Conservation (phyloP, 2,329 filamentous ascomycete species). For the Xenoacremonium recifei region DNA sequence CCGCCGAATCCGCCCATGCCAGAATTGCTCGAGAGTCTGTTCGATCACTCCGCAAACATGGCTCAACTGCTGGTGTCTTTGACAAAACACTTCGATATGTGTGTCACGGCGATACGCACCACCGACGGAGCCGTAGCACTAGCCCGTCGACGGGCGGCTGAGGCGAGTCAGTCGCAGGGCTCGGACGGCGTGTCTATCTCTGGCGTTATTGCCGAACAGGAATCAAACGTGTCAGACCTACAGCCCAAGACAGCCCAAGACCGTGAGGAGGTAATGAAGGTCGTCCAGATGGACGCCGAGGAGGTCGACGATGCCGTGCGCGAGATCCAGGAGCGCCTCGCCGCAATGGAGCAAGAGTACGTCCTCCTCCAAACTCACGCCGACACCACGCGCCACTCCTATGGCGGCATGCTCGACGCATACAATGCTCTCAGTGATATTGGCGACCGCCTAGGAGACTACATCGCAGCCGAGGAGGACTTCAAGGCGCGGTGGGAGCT, state of each 20-base stretch:
- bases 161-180: slow-evolving; percentile 51
- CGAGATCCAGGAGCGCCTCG: slow-evolving; percentile 72
- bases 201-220: slow-evolving; percentile 61
- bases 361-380: slow-evolving; percentile 63
- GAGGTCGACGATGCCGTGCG: slow-evolving; percentile 65
- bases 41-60: slow-evolving; percentile 77
- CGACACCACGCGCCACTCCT: slow-evolving; percentile 45
- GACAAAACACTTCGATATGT: slow-evolving; percentile 88
- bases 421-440: slow-evolving; percentile 68
- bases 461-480: slow-evolving; percentile 62
- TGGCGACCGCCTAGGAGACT: slow-evolving; percentile 61
- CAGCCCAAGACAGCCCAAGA: slow-evolving; percentile 75
- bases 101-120: slow-evolving; percentile 85
- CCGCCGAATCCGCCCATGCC: slow-evolving; percentile 40
- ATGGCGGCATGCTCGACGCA: slow-evolving; percentile 59
- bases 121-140: slow-evolving; percentile 77
- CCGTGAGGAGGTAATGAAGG: slow-evolving; percentile 76
- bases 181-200: slow-evolving; percentile 60
- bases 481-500: slow-evolving; percentile 70
- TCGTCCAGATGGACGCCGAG: slow-evolving; percentile 70
- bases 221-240: slow-evolving; percentile 49
- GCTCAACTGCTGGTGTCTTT: slow-evolving; percentile 77
- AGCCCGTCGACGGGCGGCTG: slow-evolving; percentile 66
- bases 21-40: slow-evolving; percentile 59
- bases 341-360: slow-evolving; percentile 74